These are phyloP conservation scores for Chalciporus sp. DNA, from an alignment of 1,284 basidiomycete genomes.

Conservation along the genomic window DNA sequence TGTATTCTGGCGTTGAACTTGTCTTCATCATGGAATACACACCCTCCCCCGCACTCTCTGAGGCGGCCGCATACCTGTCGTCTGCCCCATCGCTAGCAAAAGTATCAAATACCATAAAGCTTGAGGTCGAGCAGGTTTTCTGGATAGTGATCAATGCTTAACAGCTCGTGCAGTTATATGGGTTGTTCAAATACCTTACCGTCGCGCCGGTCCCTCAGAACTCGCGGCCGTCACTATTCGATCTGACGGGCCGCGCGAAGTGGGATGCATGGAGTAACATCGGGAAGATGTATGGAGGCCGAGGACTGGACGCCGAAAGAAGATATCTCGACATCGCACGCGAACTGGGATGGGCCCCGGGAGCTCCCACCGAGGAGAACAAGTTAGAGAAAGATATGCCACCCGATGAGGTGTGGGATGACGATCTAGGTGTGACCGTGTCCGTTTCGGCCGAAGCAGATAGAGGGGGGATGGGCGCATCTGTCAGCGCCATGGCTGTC, in stretches of 20 bases:
- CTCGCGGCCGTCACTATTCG: constrained; percentile 79
- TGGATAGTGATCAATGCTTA: constrained; percentile 28
- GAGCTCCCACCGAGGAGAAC: constrained; percentile 13
- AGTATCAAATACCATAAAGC: constrained; percentile 61
- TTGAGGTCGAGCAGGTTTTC: constrained; percentile 62
- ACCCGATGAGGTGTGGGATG: constrained; percentile 40
- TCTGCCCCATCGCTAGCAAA: constrained; percentile 52
- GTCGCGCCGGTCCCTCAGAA: constrained; percentile 55
- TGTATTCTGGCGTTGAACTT: background rate
- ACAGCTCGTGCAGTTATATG: constrained; percentile 69
- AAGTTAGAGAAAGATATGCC: constrained; percentile 30
- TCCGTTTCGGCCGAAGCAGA: constrained; percentile 34
- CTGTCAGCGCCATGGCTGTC: constrained; percentile 62
- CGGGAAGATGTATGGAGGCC: constrained; percentile 51
- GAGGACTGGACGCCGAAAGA: constrained; percentile 47
- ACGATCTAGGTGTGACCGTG: constrained; percentile 35
- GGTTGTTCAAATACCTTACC: constrained; percentile 80
- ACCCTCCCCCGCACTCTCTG: constrained; percentile 55
- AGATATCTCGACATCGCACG: constrained; percentile 75
- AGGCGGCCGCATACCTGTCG: constrained; percentile 68
- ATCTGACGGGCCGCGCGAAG: constrained; percentile 80
- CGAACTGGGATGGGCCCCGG: constrained; percentile 67
- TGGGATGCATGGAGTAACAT: constrained; percentile 81
- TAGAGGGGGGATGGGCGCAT: constrained; percentile 56
- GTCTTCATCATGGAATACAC: constrained; percentile 29